Base-by-base conservation (phyloP, 2,329 filamentous ascomycete species). In the Cercospora zeae-maydis region DNA sequence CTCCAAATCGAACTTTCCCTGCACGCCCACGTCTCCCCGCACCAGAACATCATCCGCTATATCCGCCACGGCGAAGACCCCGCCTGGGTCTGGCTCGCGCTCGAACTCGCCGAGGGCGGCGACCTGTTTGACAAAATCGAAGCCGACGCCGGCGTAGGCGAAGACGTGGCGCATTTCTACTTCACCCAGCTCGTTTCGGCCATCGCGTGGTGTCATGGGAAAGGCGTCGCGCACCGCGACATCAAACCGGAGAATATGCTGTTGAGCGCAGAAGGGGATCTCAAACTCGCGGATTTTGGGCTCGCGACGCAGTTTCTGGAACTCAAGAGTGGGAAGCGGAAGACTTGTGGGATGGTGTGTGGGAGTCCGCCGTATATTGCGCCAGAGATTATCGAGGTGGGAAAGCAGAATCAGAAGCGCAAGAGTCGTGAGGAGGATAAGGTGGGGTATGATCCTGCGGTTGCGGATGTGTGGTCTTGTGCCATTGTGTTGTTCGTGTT, bases 61-160 rank as follows among this genome's bases (percentile, higher is more conserved):
- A 92, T 96, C 71, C 88, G 89, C 45, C 90, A 88, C 1, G 93
- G 92, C 59, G 91, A 97, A 76, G 93, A 99, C 75, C 73, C 82
- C 0, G 79, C 88, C 16, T 99, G 95, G 93, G 86, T 90, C 70
- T 99, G 95, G 95, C 96, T 99, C 70, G 93, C 93, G 39, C 97
- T 99, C 92, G 95, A 99, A 77, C 89, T 91, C 69, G 95, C 95
- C 51, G 91, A 96, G 71, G 95, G 95, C 45, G 95, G 95, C 10
- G 95, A 99, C 75, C 83, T 99, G 7, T 99, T 99, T 76, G 95
- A 99, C 86, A 99, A 99, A 81, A 98, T 99, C 71, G 96, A 99
- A 79, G 93, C 95, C 16, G 95, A 99, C 76, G 91, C 93, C 49
- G 95, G 95, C 53, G 92, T 98, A n/a, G 86, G 89, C 6, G 88